Evolutionary conservation across 139 green algal genomes (phyloP), one percentile per base, ranked within the genome.

Genomic region (Asterochloris sp.): DNA sequence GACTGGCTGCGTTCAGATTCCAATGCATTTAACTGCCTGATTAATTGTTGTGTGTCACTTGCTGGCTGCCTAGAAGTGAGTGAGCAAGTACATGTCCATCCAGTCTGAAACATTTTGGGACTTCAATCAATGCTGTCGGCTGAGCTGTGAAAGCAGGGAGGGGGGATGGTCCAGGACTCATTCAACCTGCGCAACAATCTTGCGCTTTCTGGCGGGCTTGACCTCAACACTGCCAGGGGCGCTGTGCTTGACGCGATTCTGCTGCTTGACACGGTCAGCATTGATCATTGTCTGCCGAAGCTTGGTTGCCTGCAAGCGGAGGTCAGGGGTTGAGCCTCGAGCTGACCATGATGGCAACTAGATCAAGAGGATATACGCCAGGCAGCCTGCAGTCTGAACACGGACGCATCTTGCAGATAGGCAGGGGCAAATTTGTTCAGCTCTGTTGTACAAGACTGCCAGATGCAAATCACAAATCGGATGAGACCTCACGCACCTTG

Each of bases 171-270:
- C 38, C 38, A 10, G 71, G 19, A 2, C 71, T 47, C 68, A 98
- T 85, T 98, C 93, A 78, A 96, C 28, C 79, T 97, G 88, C 73
- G 88, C 89, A 10, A 98, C 79, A 74, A 98, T 92, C 88, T 97
- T 97, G 88, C 95, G 96, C 85, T 97, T 96, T 27, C 97, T 89
- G 0, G 93, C 93, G 0, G 95, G 86, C 87, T 96, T 97, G 83
- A 96, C 73, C 29, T 90, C 86, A 69, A 98, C 89, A 47, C 80
- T 89, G 54, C 93, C 95, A 0, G 96, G 94, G 11, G 89, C 88
- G 29, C 83, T 94, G 89, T 99, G 95, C 69, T 88, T 87, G 29
- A 96, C 91, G 63, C 90, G 87, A 71, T 91, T 90, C 73, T 90
- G 79, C 78, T 92, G 85, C 90, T 97, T 97, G 38, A 89, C 84